These are phyloP conservation scores for Pseudocercospora cruenta DNA, from an alignment of 2,329 filamentous ascomycete species.

Conservation along the genomic window DNA sequence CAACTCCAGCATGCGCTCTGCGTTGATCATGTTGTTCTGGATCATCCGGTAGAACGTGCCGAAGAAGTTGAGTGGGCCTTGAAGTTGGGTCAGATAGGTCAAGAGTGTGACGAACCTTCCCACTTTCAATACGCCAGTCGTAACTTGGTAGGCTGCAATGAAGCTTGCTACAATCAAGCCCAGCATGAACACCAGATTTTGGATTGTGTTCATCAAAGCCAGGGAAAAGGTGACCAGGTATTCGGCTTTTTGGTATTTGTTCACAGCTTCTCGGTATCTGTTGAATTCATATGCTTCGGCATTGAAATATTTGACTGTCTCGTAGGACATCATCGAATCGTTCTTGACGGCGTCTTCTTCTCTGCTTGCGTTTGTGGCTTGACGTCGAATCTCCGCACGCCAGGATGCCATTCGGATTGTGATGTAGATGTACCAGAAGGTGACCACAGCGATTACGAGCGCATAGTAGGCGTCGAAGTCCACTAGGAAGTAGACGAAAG, in stretches of 20 bases:
- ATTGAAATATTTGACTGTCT: slow-evolving; percentile 71
- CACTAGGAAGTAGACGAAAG: slow-evolving; percentile 78
- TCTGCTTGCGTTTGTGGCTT: slow-evolving; percentile 92
- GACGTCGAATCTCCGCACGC: slow-evolving; percentile 83
- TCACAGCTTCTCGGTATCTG: slow-evolving; percentile 60
- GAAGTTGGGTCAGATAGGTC: slow-evolving; percentile 75
- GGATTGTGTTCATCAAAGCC: slow-evolving; percentile 63
- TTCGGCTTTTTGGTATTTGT: slow-evolving; percentile 61
- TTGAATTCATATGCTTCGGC: slow-evolving; percentile 63
- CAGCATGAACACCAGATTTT: slow-evolving; percentile 66
- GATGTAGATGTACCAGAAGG: slow-evolving; percentile 94
- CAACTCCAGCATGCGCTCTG: slow-evolving; percentile 89
- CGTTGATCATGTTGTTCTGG: slow-evolving; percentile 95
- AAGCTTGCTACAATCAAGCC: slow-evolving; percentile 70
- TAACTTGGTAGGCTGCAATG: slow-evolving; percentile 71
- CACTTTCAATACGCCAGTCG: slow-evolving; percentile 60
- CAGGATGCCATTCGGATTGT: slow-evolving; percentile 96
- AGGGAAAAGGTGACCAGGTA: slow-evolving; percentile 60
- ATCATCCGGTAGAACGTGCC: slow-evolving; percentile 96
- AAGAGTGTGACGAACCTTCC: slow-evolving; percentile 73
- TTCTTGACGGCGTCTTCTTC: slow-evolving; percentile 98
- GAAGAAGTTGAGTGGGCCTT: slow-evolving; percentile 72
- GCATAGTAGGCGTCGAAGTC: slow-evolving; percentile 87
- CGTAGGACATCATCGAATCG: slow-evolving; percentile 98
- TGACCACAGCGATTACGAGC: slow-evolving; percentile 84